Evolutionary conservation across 805 yeast genomes (phyloP).

Genomic region (Candida nitratophila): DNA sequence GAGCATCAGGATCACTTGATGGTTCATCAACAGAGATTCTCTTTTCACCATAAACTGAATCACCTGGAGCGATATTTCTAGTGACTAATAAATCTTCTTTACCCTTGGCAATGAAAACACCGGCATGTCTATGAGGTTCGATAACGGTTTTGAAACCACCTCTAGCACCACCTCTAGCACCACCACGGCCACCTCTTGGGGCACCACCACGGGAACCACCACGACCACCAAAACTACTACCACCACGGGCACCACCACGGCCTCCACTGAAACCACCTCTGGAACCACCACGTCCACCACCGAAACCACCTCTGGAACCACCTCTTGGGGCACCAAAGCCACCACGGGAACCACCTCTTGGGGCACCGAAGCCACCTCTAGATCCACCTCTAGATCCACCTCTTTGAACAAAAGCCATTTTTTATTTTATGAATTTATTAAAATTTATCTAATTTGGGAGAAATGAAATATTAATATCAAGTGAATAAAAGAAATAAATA

Average conservation of each 20-base stretch:
- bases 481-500: no score
- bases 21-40: constrained; percentile 92
- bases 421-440: constrained; percentile 1
- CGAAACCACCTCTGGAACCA: constrained; percentile 43
- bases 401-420: constrained; percentile 53
- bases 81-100: constrained; percentile 97
- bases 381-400: constrained; percentile 42
- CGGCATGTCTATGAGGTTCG: constrained; percentile 98
- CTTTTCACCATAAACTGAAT: constrained; percentile 97
- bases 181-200: constrained; percentile 51
- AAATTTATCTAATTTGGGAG: not conserved
- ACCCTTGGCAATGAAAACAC: constrained; percentile 99
- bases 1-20: constrained; percentile 76
- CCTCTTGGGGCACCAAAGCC: constrained; percentile 30
- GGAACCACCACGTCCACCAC: constrained; percentile 38
- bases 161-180: constrained; percentile 67
- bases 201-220: constrained; percentile 54
- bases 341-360: constrained; percentile 24
- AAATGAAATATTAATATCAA: not conserved
- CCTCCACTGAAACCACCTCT: constrained; percentile 46
- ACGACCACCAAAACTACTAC: constrained; percentile 43
- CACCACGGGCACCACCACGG: constrained; percentile 45
- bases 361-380: constrained; percentile 22
- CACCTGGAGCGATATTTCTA: constrained; percentile 97
- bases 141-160: constrained; percentile 96